A percentile compares a stretch with the other conserved stretches of the same genome.
phyloP scores from a whole-genome alignment of 345 rosid genomes.

The Aethionema arabicum region DNA sequence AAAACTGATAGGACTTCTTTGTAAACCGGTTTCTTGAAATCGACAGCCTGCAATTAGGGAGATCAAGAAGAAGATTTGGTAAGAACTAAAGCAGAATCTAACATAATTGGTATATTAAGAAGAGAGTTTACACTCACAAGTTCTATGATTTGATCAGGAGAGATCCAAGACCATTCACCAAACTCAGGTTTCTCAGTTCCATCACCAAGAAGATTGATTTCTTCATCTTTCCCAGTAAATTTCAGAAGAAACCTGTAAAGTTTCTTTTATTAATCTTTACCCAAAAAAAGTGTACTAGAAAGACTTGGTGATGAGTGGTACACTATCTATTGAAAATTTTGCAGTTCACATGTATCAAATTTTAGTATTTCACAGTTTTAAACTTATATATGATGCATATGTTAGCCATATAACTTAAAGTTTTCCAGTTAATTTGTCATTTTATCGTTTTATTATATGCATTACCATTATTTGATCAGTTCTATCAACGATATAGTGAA shows the following conservation, averaged over 20 bases:
- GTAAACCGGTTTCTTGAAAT: constrained; percentile 88
- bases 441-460: too few species aligned
- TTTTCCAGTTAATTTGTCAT: too few species aligned
- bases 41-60: constrained; percentile 62
- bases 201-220: constrained; percentile 83
- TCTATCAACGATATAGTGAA: neutral
- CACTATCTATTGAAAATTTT: too few species aligned
- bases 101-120: neutral
- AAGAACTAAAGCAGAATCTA: neutral
- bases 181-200: constrained; percentile 92
- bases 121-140: constrained; percentile 43
- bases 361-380: too few species aligned
- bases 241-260: constrained; percentile 75
- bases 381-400: too few species aligned
- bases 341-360: too few species aligned
- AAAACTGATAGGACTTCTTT: constrained; percentile 66
- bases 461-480: constrained; percentile 6
- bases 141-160: constrained; percentile 63
- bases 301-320: too few species aligned
- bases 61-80: neutral
- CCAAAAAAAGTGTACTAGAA: neutral
- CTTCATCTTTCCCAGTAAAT: constrained; percentile 82
- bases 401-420: too few species aligned
- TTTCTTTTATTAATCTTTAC: neutral
- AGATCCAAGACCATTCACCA: constrained; percentile 82